A percentile compares a stretch with the other conserved stretches of the same genome.
Evolutionary conservation across 2,329 filamentous ascomycete species (phyloP).

Genomic region (Fusarium sp.): DNA sequence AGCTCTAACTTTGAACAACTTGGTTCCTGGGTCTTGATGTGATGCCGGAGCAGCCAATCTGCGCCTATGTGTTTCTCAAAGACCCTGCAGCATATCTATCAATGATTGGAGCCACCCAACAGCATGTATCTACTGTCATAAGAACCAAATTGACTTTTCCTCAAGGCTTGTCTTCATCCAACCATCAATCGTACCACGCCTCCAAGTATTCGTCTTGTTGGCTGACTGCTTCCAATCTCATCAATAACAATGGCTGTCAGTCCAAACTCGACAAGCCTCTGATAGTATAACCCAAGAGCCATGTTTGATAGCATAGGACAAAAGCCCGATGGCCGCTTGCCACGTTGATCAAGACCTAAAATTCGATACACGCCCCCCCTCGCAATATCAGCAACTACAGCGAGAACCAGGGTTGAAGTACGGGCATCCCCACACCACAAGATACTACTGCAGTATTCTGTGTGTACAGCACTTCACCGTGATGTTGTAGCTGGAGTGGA

Average conservation of each 20-base stretch:
- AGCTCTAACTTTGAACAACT: constrained; percentile 21
- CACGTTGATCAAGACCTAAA: constrained; percentile 48
- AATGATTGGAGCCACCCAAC: constrained; percentile 6
- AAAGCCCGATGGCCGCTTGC: constrained; percentile 42
- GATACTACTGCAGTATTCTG: constrained; percentile 32
- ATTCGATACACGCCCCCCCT: constrained; percentile 34
- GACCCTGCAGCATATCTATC: constrained; percentile 42
- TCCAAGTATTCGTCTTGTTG: neutral
- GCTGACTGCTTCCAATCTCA: neutral
- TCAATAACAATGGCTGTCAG: neutral
- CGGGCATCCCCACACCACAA: constrained; percentile 40
- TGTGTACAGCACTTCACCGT: constrained; percentile 34
- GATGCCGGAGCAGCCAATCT: constrained; percentile 30
- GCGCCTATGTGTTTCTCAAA: constrained; percentile 24
- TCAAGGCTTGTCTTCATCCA: neutral
- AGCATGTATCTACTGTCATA: neutral
- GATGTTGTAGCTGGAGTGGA: constrained; percentile 29
- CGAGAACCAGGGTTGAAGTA: constrained; percentile 28
- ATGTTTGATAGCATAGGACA: constrained; percentile 13
- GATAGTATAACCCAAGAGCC: neutral
- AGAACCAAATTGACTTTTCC: neutral
- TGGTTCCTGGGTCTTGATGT: constrained; percentile 41
- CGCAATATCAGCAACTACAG: constrained; percentile 29
- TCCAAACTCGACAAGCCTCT: neutral
- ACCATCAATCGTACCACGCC: neutral